phyloP scores from a whole-genome alignment of 2,329 filamentous ascomycete species.

The Trichoderma aggressivum region DNA sequence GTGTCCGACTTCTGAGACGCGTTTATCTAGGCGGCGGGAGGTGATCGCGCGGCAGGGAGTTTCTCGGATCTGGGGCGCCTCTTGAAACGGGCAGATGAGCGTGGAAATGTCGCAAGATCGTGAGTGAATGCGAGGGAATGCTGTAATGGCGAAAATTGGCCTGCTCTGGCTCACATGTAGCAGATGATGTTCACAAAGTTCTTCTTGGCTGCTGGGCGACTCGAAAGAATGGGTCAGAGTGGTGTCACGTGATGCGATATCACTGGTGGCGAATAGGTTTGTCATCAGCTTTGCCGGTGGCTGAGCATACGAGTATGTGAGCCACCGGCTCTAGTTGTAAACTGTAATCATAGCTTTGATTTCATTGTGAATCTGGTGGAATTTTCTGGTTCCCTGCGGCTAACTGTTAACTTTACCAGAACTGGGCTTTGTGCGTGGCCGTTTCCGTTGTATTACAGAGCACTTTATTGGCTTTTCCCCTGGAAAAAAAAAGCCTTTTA shows the following conservation, averaged over 20 bases:
- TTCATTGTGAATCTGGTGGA: not conserved
- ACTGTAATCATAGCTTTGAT: not conserved
- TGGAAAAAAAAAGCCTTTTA: not conserved
- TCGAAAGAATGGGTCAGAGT: conserved; percentile 29
- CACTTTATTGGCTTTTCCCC: not conserved
- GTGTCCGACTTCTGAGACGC: conserved; percentile 11
- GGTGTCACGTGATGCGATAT: conserved; percentile 27
- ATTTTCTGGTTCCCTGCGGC: not conserved
- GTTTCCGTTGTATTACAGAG: not conserved
- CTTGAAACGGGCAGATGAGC: not conserved
- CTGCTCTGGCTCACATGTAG: conserved; percentile 6
- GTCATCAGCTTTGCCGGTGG: conserved; percentile 2
- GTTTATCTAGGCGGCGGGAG: conserved; percentile 1
- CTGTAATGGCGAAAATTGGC: conserved; percentile 2
- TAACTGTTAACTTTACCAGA: not conserved
- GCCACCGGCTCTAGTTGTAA: not conserved
- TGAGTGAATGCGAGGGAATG: not conserved
- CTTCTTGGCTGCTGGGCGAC: conserved; percentile 22
- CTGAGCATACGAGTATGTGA: not conserved
- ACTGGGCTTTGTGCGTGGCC: not conserved
- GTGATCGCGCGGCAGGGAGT: not conserved
- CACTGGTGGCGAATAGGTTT: conserved; percentile 11
- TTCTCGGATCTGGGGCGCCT: not conserved
- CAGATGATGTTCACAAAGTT: conserved; percentile 26
- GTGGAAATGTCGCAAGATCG: not conserved